Evolutionary conservation across 257 asterid genomes (phyloP).

Genomic region (Petunia secreta): DNA sequence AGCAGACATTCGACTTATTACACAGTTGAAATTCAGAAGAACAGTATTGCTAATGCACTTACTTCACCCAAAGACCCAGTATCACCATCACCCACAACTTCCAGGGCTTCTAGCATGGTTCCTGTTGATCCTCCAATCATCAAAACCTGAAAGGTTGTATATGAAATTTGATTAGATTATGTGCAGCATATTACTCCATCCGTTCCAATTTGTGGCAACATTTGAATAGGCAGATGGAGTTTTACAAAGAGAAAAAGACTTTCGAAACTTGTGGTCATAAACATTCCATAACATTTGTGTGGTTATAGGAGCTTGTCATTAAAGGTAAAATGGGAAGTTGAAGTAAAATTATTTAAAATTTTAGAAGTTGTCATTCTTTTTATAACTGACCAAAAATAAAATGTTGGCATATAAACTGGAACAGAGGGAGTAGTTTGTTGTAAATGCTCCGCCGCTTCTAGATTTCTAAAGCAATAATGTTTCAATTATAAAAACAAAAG

Average conservation of each 20-base stretch:
- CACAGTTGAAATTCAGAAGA: not conserved
- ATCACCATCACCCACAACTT: constrained; percentile 88
- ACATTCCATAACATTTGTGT: too few species aligned
- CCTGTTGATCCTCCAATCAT: constrained; percentile 99
- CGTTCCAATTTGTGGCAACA: too few species aligned
- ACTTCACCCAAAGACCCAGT: constrained; percentile 75
- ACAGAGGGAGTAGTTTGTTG: not conserved
- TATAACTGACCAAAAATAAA: too few species aligned
- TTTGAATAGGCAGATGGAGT: too few species aligned
- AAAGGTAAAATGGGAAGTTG: too few species aligned
- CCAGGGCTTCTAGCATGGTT: constrained; percentile 93
- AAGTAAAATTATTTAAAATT: too few species aligned
- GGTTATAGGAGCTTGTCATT: too few species aligned
- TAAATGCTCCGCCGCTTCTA: not conserved
- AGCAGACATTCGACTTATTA: not conserved
- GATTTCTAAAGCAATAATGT: not conserved
- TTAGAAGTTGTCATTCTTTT: too few species aligned
- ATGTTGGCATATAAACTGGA: too few species aligned
- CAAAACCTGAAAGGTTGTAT: constrained; percentile 64
- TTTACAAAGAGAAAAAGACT: too few species aligned
- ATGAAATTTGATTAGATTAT: constrained; percentile 1
- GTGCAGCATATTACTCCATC: not conserved
- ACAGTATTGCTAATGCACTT: constrained; percentile 39
- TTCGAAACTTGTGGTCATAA: too few species aligned
- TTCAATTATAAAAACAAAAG: not conserved